Conservation (phyloP, 306 rosid genomes). For the Gastrolobium villosum region DNA sequence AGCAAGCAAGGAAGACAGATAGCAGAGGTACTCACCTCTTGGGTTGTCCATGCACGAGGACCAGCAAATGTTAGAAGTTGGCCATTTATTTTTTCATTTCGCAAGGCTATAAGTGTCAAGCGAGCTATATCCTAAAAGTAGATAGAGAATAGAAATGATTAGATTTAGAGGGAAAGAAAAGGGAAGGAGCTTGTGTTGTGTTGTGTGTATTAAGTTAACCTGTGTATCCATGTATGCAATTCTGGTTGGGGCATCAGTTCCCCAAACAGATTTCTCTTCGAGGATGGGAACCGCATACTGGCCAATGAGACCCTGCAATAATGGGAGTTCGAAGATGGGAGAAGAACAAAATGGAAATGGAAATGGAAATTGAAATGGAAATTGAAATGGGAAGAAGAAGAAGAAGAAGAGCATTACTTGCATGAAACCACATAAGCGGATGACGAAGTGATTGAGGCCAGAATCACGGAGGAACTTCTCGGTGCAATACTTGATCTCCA, state of each 20-base stretch:
- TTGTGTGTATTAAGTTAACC: slow-evolving; percentile 49
- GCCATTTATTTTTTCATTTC: slow-evolving; percentile 82
- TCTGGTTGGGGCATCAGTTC: slow-evolving; percentile 97
- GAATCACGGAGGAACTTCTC: slow-evolving; percentile 87
- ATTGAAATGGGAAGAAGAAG: no score
- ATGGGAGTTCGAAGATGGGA: no score
- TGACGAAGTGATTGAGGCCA: slow-evolving; percentile 72
- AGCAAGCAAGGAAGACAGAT: background rate
- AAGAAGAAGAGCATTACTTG: slow-evolving; percentile 56
- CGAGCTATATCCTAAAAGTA: slow-evolving; percentile 86
- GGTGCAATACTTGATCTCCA: slow-evolving; percentile 96
- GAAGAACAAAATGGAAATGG: background rate
- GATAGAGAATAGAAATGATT: background rate
- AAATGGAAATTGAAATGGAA: no score
- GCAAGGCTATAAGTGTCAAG: slow-evolving; percentile 79
- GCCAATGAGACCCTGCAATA: slow-evolving; percentile 85
- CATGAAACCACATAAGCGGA: slow-evolving; percentile 95
- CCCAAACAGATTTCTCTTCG: slow-evolving; percentile 99
- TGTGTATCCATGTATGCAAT: slow-evolving; percentile 99
- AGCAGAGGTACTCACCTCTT: slow-evolving; percentile 65
- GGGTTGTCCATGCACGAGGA: slow-evolving; percentile 98
- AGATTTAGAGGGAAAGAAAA: background rate
- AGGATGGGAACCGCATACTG: slow-evolving; percentile 97
- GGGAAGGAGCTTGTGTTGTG: background rate
- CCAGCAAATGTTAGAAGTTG: slow-evolving; percentile 95